Evolutionary conservation across 148 eudicot genomes (phyloP), one percentile per base, ranked within the genome.

Genomic region (Camellia japonica): DNA sequence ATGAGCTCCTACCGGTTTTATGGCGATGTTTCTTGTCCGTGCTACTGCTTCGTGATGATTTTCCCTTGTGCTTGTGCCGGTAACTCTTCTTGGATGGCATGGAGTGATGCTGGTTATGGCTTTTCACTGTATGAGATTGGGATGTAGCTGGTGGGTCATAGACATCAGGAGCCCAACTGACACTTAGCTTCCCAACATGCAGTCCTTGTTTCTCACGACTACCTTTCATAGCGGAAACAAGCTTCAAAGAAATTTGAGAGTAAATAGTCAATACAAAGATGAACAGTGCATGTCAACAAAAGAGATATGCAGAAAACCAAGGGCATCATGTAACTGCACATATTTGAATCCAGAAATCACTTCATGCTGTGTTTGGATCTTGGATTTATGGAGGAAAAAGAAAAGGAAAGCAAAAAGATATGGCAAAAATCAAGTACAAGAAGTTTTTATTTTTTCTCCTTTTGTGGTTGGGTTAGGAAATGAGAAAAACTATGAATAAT

Each of bases 101-200:
- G 49, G 72, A 49, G 68, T 52, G 19, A 67, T 74, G 58, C 18
- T 80, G 82, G 58, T 68, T 75, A 68, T 81, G n/a, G 23, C 75
- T 41, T 41, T 68, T 80, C 30, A 81, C 65, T 41, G 83, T 74
- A 68, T 81, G 83, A 3, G 79, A 81, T 54, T 66, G 74, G 23
- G 83, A 81, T 56, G 83, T 66, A 47, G 51, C 68, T 0, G 69
- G 78, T 58, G 83, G 83, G 69, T 81, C 83, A 8, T 81, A 81
- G 13, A 81, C 83, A 75, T 81, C 83, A 74, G 79, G 68, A 75
- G 78, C 83, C 83, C 83, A 81, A 60, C 74, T 76, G 68, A 81
- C 79, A 68, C 74, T 75, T 42, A 81, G 79, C 18, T 75, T 75
- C 60, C 61, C 79, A 20, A 58, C 71, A 67, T 58, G 73, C 66